Percentiles rank a stretch among this genome's conserved stretches.
phyloP scores from a whole-genome alignment of 805 yeast species.

The Starmera amethionina region DNA sequence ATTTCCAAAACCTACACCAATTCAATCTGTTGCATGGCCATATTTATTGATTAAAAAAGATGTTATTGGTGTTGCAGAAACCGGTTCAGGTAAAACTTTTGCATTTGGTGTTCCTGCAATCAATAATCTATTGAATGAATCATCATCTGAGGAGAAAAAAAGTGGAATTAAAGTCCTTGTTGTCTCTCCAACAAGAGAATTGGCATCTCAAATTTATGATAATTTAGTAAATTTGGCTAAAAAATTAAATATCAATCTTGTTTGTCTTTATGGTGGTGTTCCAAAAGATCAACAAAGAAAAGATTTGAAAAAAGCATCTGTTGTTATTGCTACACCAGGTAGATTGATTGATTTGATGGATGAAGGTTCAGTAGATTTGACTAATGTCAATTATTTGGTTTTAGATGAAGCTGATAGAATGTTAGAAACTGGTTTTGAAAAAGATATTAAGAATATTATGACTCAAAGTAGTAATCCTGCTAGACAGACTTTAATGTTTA shows the following conservation, averaged over 20 bases:
- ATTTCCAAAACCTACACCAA: constrained; percentile 90
- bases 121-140: constrained; percentile 39
- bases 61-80: constrained; percentile 95
- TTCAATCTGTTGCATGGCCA: constrained; percentile 95
- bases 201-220: constrained; percentile 89
- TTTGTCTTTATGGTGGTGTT: constrained; percentile 95
- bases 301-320: constrained; percentile 54
- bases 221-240: constrained; percentile 59
- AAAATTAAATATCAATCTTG: constrained; percentile 54
- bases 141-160: constrained; percentile 8
- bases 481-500: constrained; percentile 94
- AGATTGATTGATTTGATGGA: constrained; percentile 83
- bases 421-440: constrained; percentile 97
- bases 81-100: constrained; percentile 96
- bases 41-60: constrained; percentile 68
- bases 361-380: constrained; percentile 72
- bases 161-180: constrained; percentile 66
- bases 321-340: constrained; percentile 98
- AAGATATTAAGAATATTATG: constrained; percentile 82
- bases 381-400: constrained; percentile 65
- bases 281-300: constrained; percentile 86
- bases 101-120: constrained; percentile 98
- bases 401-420: constrained; percentile 98
- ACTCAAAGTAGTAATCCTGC: constrained; percentile 38
- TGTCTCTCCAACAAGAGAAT: constrained; percentile 94